Percentiles rank a stretch among this genome's conserved stretches.
These are phyloP conservation scores for Verticillium tricorpus DNA, from an alignment of 2,329 filamentous ascomycete genomes.

Conservation along the genomic window DNA sequence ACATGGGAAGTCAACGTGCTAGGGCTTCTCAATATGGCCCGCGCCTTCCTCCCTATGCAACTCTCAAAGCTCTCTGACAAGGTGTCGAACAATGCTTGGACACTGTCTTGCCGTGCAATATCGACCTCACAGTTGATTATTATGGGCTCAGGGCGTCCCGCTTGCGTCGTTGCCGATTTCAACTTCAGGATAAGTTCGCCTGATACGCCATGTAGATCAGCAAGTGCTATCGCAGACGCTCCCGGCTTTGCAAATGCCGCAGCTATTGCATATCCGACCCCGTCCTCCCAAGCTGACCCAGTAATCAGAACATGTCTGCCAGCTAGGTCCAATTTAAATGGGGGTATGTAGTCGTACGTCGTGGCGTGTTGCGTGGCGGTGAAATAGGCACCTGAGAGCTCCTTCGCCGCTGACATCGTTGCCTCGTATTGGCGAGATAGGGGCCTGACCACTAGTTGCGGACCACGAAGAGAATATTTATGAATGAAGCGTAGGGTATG, in stretches of 20 bases:
- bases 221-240: slow-evolving; percentile 16
- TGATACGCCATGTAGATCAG: slow-evolving; percentile 12
- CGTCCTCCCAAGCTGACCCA: slow-evolving; percentile 13
- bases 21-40: slow-evolving; percentile 14
- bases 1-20: slow-evolving; percentile 17
- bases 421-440: too few species aligned
- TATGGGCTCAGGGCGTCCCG: slow-evolving; percentile 11
- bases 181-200: slow-evolving; percentile 12
- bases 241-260: slow-evolving; percentile 16
- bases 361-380: too few species aligned
- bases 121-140: slow-evolving; percentile 10
- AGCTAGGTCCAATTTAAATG: slow-evolving; percentile 6
- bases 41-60: slow-evolving; percentile 13
- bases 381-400: too few species aligned
- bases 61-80: slow-evolving; percentile 9
- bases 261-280: slow-evolving; percentile 14
- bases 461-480: too few species aligned
- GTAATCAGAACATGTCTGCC: slow-evolving; percentile 16
- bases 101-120: slow-evolving; percentile 11
- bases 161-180: slow-evolving; percentile 11
- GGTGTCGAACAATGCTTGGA: slow-evolving; percentile 5
- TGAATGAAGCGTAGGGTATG: too few species aligned
- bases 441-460: too few species aligned
- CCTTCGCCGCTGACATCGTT: too few species aligned
- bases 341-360: slow-evolving; percentile 9